phyloP scores from a whole-genome alignment of 2,329 filamentous ascomycete species.

The Berkeleyomyces basicola region DNA sequence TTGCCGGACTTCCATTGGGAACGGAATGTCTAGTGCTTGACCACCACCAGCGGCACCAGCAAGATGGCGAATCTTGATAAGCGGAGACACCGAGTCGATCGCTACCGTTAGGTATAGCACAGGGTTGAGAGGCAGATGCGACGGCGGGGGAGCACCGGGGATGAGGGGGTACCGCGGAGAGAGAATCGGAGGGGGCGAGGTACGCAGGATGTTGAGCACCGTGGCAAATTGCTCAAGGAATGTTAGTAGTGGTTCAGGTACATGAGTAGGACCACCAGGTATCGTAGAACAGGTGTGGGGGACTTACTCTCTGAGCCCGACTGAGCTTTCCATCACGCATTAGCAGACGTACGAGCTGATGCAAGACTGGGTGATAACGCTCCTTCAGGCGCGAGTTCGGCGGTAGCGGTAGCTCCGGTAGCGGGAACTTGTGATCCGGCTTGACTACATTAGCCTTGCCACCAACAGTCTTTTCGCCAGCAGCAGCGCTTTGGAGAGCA shows the following conservation, averaged over 20 bases:
- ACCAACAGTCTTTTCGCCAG: conserved; percentile 9
- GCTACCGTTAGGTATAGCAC: conserved; percentile 77
- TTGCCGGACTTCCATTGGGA: conserved; percentile 58
- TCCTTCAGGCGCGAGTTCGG: conserved; percentile 49
- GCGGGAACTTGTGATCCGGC: conserved; percentile 59
- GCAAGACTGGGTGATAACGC: conserved; percentile 70
- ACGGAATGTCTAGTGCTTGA: conserved; percentile 63
- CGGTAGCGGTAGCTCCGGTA: conserved; percentile 51
- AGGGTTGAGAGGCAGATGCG: conserved; percentile 75
- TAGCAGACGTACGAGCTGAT: conserved; percentile 76
- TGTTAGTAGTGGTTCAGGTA: background rate
- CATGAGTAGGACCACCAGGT: background rate
- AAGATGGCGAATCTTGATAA: conserved; percentile 62
- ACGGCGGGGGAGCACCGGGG: conserved; percentile 58
- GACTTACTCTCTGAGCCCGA: conserved; percentile 66
- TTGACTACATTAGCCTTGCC: conserved; percentile 17
- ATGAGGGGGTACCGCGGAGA: conserved; percentile 56
- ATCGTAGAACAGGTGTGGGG: conserved; percentile 6
- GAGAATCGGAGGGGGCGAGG: conserved; percentile 59
- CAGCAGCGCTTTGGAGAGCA: conserved; percentile 13
- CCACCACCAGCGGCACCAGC: conserved; percentile 76
- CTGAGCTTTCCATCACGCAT: conserved; percentile 88
- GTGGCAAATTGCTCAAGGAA: conserved; percentile 59
- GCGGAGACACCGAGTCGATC: conserved; percentile 80
- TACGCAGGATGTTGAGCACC: conserved; percentile 73